phyloP scores from a whole-genome alignment of 2,329 filamentous ascomycete genomes.

The Fusarium chaquense region DNA sequence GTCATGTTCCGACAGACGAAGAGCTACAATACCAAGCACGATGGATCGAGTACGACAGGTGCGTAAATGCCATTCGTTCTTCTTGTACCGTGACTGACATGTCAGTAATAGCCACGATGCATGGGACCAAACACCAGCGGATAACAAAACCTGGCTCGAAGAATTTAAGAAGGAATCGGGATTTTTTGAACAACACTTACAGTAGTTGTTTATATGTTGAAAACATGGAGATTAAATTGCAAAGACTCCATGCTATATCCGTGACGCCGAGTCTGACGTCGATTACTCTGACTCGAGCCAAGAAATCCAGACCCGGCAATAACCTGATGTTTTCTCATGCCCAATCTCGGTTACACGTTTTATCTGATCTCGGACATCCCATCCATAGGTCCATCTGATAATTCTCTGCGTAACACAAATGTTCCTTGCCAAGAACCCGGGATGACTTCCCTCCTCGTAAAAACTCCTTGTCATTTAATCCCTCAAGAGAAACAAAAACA shows the following conservation, averaged over 20 bases:
- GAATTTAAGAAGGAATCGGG: slow-evolving; percentile 21
- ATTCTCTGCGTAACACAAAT: background rate
- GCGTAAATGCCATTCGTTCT: accelerated
- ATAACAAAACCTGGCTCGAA: slow-evolving; percentile 13
- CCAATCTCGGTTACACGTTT: background rate
- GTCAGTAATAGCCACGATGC: background rate
- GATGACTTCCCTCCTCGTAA: background rate
- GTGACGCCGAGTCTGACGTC: background rate
- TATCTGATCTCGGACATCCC: background rate
- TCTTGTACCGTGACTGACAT: accelerated
- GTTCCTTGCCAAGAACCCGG: no score
- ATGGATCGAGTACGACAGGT: slow-evolving; percentile 50
- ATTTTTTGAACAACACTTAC: background rate
- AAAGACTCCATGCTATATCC: background rate
- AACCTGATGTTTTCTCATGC: background rate
- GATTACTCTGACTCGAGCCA: background rate
- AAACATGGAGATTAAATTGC: background rate
- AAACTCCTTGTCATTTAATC: background rate
- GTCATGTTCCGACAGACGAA: slow-evolving; percentile 51
- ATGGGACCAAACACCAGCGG: slow-evolving; percentile 26
- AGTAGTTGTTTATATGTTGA: background rate
- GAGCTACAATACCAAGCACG: slow-evolving; percentile 53
- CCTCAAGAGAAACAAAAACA: background rate
- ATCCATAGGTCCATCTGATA: background rate
- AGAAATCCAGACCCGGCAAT: background rate